phyloP scores from a whole-genome alignment of 1,284 basidiomycete species.

The Naganishia liquefaciens region DNA sequence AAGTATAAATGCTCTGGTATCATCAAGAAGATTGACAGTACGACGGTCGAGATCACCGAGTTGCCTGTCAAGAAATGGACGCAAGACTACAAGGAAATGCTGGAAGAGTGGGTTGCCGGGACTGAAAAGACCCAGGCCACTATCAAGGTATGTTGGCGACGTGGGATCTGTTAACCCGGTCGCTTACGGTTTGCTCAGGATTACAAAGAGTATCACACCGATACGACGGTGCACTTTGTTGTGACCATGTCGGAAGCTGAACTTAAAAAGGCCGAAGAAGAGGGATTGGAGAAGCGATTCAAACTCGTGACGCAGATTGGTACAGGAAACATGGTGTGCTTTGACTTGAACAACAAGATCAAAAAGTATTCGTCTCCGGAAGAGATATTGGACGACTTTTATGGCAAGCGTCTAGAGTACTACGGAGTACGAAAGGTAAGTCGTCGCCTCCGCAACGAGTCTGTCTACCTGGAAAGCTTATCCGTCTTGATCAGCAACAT shows the following conservation, averaged over 20 bases:
- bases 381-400: conserved; percentile 93
- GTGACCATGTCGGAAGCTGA: conserved; percentile 73
- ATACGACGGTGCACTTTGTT: conserved; percentile 86
- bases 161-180: neutral
- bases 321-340: conserved; percentile 98
- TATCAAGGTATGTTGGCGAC: conserved; percentile 57
- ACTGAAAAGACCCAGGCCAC: conserved; percentile 64
- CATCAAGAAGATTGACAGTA: conserved; percentile 75
- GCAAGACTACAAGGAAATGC: conserved; percentile 82
- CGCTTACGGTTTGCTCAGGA: conserved; percentile 60
- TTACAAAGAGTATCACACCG: conserved; percentile 94
- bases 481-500: conserved; percentile 63
- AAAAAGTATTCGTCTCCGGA: conserved; percentile 88
- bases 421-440: conserved; percentile 92
- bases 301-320: conserved; percentile 80
- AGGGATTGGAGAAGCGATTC: conserved; percentile 89
- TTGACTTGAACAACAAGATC: conserved; percentile 95
- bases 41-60: conserved; percentile 92
- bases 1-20: conserved; percentile 85
- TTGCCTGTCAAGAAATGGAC: conserved; percentile 97
- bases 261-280: conserved; percentile 80
- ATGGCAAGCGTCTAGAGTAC: conserved; percentile 80
- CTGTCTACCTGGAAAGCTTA: neutral
- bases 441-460: conserved; percentile 16
- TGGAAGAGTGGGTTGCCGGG: conserved; percentile 67